Evolutionary conservation across 2,329 filamentous ascomycete species (phyloP), one percentile per base, ranked within the genome.

Genomic region (Fusarium paranaense): DNA sequence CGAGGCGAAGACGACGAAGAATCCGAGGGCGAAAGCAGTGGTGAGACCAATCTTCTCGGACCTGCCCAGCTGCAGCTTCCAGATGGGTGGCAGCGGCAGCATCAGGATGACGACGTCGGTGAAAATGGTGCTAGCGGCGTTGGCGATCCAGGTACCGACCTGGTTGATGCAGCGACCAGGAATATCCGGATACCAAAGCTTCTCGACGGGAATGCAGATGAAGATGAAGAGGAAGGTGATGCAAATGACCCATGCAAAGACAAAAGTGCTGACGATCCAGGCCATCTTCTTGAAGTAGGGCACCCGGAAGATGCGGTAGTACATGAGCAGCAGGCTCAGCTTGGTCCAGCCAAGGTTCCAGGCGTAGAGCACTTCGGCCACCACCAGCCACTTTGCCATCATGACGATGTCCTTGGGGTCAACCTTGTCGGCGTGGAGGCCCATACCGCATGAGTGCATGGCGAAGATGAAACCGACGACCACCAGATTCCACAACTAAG

Each of bases 161-260:
- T 87, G 83, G 75, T 87, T 81, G 72, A 88, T 86, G 72, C 87
- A 89, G 5, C 75, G 78, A 13, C 87, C 87, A 0, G 85, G 84
- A 1, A 87, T 63, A 0, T 82, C 74, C 0, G 83, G 82, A 25
- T 87, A 82, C 87, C 87, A 89, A 0, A 86, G 78, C 75, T 87
- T 88, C 58, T 83, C 76, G 8, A 89, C 83, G 0, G 87, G 87
- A 0, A 83, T 81, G 78, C 87, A 89, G 74, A 88, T 86, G 73
- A 90, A 89, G 66, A 88, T 83, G 76, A 85, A 86, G 45, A 88
- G 81, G 61, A 86, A 86, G 10, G 85, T 85, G 70, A 87, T 85
- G 65, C 81, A 81, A 35, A 88, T 78, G 33, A 84, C 83, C 86
- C 87, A 89, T 25, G 79, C 78, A 66, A 88, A 81, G 40, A 86